Evolutionary conservation across 2,329 filamentous ascomycete genomes (phyloP), one percentile per base, ranked within the genome.

Genomic region (Pseudogymnoascus sp.): DNA sequence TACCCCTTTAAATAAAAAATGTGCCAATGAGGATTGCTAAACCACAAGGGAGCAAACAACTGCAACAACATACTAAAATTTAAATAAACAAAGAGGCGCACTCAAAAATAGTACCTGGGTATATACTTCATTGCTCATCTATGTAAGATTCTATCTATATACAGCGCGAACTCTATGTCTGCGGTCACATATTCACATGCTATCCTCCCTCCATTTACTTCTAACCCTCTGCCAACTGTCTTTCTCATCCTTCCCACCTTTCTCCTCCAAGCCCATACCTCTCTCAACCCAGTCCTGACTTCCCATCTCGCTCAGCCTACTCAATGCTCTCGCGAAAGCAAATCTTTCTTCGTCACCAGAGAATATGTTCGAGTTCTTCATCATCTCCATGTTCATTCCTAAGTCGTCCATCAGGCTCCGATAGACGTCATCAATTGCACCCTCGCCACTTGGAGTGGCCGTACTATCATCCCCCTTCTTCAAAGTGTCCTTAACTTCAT

Each of bases 271-370:
- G 0, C 79, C 80, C 71, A 74, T 84, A 1, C 85, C 93, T 13
- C 92, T 77, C 77, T 97, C 93, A 2, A 97, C 90, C 95, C 95
- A 99, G 74, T 97, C 89, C 74, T 87, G 85, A 74, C 91, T 95
- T 19, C 92, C 91, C 95, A 99, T 99, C 76, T 97, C 92, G 62
- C 82, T 88, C 65, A 99, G 77, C 63, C 95, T 80, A 62, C 88
- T 93, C 69, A 97, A 75, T 1, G 95, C 95, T 62, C 95, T 81
- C 23, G 92, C 92, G 79, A 99, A 99, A 0, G 95, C 95, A 78
- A 99, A 99, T 0, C 91, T 85, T 77, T 99, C 95, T 78, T 99
- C 95, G 64, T 97, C 95, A 42, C 95, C 95, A 1, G 88, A 90
- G 75, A 99, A 99, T 40, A 97, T 84, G 68, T 84, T 90, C 44